Evolutionary conservation across 345 rosid species (phyloP).

Genomic region (Xanthoceras sorbifolium): DNA sequence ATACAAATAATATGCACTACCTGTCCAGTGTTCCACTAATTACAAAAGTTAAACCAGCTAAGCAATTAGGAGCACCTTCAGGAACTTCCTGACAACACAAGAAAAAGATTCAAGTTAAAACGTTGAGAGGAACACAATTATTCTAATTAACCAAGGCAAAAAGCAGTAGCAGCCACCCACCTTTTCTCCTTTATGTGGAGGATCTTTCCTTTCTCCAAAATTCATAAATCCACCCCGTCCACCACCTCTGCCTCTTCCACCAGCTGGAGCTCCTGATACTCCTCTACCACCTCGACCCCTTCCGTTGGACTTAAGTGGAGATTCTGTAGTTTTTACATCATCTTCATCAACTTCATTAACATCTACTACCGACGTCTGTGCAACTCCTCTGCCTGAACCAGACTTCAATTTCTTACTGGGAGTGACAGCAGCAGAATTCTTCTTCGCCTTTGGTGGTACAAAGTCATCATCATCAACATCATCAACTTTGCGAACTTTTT

Average conservation of each 20-base stretch:
- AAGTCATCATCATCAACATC: constrained; percentile 67
- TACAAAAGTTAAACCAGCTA: constrained; percentile 86
- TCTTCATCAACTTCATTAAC: constrained; percentile 61
- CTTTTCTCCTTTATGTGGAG: constrained; percentile 99
- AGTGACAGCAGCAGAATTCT: constrained; percentile 45
- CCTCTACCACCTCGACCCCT: constrained; percentile 89
- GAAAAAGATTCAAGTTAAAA: constrained; percentile 28
- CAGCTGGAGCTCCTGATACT: constrained; percentile 55
- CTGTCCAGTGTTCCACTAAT: constrained; percentile 99
- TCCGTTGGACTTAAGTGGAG: constrained; percentile 67
- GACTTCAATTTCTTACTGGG: constrained; percentile 84
- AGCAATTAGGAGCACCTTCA: constrained; percentile 89
- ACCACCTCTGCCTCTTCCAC: constrained; percentile 91
- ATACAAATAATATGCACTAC: constrained; percentile 41
- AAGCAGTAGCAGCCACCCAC: constrained; percentile 32
- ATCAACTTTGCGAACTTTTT: constrained; percentile 50
- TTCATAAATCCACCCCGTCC: constrained; percentile 93
- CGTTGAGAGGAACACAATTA: background rate
- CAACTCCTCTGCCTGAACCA: constrained; percentile 64
- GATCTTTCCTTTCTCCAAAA: constrained; percentile 97
- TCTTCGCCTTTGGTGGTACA: constrained; percentile 50
- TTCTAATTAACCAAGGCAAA: constrained; percentile 2
- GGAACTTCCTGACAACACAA: constrained; percentile 84
- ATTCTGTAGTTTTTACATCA: constrained; percentile 50
- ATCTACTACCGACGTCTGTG: constrained; percentile 51